Evolutionary conservation across 2,329 filamentous ascomycete genomes (phyloP).

Genomic region (Raffaelea albimanens): DNA sequence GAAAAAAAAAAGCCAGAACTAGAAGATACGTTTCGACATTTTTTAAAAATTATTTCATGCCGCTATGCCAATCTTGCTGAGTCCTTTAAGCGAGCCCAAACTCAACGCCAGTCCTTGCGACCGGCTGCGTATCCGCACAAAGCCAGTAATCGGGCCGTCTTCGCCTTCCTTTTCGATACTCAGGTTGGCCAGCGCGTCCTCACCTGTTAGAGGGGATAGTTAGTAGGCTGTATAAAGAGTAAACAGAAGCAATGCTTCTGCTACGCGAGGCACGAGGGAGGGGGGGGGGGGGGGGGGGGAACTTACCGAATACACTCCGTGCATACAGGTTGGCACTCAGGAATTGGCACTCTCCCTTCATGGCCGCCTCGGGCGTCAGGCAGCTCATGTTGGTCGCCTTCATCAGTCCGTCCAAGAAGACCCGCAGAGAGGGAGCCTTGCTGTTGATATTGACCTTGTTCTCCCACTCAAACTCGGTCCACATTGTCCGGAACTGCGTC

Average conservation of each 20-base stretch:
- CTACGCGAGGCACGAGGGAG: not conserved
- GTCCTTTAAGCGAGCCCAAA: conserved; percentile 84
- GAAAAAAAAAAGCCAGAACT: not conserved
- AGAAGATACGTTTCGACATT: not conserved
- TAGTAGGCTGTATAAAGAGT: conserved; percentile 1
- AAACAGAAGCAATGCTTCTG: not conserved
- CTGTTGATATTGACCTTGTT: conserved; percentile 99
- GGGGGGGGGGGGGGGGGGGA: not conserved
- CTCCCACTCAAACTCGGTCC: conserved; percentile 99
- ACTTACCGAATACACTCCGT: conserved; percentile 93
- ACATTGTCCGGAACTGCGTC: conserved; percentile 99
- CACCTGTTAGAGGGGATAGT: conserved; percentile 58
- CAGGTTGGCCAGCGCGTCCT: conserved; percentile 94
- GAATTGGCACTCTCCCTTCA: conserved; percentile 97
- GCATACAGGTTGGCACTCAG: conserved; percentile 95
- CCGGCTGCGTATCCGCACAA: conserved; percentile 94
- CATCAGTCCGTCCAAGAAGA: conserved; percentile 93
- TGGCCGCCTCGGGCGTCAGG: conserved; percentile 86
- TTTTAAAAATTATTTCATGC: conserved; percentile 16
- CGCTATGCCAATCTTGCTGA: conserved; percentile 65
- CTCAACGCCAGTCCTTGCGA: conserved; percentile 92
- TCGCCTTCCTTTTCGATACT: conserved; percentile 98
- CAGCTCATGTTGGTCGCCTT: conserved; percentile 98
- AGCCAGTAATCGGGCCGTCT: conserved; percentile 89
- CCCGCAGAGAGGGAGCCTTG: conserved; percentile 82